Evolutionary conservation across 2,329 filamentous ascomycete genomes (phyloP).

Genomic region (Spiromastix sp.): DNA sequence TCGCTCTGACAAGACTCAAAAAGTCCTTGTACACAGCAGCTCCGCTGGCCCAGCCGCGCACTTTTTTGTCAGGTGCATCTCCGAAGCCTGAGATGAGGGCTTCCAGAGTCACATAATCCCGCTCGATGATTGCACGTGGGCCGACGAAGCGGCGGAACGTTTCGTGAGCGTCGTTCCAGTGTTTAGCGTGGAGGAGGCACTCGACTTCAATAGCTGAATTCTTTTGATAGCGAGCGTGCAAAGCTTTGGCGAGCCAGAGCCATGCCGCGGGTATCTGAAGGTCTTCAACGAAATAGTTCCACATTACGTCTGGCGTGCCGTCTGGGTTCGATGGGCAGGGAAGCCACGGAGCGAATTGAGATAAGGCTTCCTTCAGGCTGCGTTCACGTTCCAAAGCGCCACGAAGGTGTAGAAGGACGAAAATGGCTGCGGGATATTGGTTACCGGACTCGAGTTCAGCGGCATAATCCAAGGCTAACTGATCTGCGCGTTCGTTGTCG

Average conservation of each 20-base stretch:
- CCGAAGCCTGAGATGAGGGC: conserved; percentile 62
- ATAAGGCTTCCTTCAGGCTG: conserved; percentile 62
- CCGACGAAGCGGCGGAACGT: conserved; percentile 74
- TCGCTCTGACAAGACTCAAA: conserved; percentile 38
- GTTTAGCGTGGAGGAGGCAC: conserved; percentile 67
- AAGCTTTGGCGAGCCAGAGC: conserved; percentile 80
- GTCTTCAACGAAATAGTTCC: conserved; percentile 49
- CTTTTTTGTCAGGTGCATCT: conserved; percentile 46
- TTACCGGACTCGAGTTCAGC: conserved; percentile 43
- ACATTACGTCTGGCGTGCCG: conserved; percentile 34
- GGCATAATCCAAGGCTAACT: conserved; percentile 53
- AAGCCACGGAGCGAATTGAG: conserved; percentile 59
- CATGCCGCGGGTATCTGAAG: conserved; percentile 64
- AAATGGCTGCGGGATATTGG: conserved; percentile 61
- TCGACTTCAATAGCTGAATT: conserved; percentile 63
- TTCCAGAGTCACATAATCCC: conserved; percentile 62
- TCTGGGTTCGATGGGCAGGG: conserved; percentile 45
- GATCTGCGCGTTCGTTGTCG: conserved; percentile 52
- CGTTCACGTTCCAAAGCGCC: conserved; percentile 51
- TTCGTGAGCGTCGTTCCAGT: conserved; percentile 71
- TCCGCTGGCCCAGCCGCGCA: conserved; percentile 66
- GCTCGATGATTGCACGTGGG: conserved; percentile 69
- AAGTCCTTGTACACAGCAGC: conserved; percentile 69
- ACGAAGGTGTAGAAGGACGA: conserved; percentile 68
- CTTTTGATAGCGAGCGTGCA: conserved; percentile 65